These are phyloP conservation scores for Sordaria brevicollis DNA, from an alignment of 495 filamentous ascomycete genomes.

Conservation along the genomic window DNA sequence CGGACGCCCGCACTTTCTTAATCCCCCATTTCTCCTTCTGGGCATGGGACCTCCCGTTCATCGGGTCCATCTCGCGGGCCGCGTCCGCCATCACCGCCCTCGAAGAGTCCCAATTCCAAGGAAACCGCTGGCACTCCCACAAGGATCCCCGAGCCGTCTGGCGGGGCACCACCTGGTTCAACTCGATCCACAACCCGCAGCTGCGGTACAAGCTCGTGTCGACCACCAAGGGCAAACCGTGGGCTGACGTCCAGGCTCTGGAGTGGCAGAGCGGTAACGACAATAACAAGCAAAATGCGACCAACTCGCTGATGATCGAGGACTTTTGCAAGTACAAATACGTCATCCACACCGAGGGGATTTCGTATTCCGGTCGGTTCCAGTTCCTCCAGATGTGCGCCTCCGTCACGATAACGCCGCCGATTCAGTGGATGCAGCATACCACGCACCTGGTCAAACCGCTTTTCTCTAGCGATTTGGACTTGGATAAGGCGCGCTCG, in stretches of 20 bases:
- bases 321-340: conserved; percentile 44
- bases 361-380: conserved; percentile 47
- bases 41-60: conserved; percentile 54
- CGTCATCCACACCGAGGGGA: conserved; percentile 50
- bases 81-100: conserved; percentile 31
- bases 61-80: conserved; percentile 49
- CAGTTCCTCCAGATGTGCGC: conserved; percentile 43
- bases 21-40: conserved; percentile 78
- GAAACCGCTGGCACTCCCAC: conserved; percentile 19
- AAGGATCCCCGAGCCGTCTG: conserved; percentile 61
- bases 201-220: conserved; percentile 35
- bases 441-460: conserved; percentile 37
- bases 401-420: conserved; percentile 37
- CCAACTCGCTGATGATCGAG: conserved; percentile 37
- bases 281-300: conserved; percentile 22
- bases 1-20: conserved; percentile 43
- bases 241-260: conserved; percentile 43
- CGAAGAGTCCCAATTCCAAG: conserved; percentile 11
- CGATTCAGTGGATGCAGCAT: conserved; percentile 40
- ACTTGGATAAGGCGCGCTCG: neutral
- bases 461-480: conserved; percentile 27
- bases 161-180: conserved; percentile 52
- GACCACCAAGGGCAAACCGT: conserved; percentile 23
- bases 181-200: conserved; percentile 29
- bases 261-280: conserved; percentile 15